Percentiles rank a stretch among this genome's conserved stretches.
Evolutionary conservation across 371 early-diverging fungal genomes (phyloP).

Genomic region (Gilbertella persicaria): DNA sequence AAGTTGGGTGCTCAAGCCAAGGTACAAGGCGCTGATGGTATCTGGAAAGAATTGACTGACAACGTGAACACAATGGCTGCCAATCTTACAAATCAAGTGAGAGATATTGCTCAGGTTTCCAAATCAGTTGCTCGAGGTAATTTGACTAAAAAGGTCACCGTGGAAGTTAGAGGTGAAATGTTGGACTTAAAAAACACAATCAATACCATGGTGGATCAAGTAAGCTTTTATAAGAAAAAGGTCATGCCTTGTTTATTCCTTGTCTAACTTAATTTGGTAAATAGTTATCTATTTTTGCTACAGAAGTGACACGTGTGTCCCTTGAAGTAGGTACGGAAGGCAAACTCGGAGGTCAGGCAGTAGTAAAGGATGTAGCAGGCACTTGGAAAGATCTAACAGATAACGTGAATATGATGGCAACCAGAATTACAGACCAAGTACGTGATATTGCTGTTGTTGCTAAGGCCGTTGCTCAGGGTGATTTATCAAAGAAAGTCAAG

Average conservation of each 20-base stretch:
- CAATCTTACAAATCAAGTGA: conserved; percentile 61
- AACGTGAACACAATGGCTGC: conserved; percentile 65
- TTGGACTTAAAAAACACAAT: conserved; percentile 62
- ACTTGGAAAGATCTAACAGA: conserved; percentile 66
- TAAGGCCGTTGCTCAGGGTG: conserved; percentile 51
- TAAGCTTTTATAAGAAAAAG: conserved; percentile 9
- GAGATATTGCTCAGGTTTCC: conserved; percentile 62
- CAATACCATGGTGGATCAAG: conserved; percentile 67
- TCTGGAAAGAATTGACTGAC: conserved; percentile 68
- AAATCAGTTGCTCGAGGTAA: conserved; percentile 62
- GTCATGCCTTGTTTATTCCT: neutral
- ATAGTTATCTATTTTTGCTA: conserved; percentile 58
- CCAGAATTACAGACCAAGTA: conserved; percentile 49
- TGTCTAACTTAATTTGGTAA: neutral
- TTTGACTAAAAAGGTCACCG: conserved; percentile 54
- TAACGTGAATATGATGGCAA: conserved; percentile 61
- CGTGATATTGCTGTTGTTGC: conserved; percentile 51
- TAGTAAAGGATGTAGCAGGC: conserved; percentile 61
- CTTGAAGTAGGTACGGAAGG: conserved; percentile 57
- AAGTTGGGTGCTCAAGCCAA: conserved; percentile 51
- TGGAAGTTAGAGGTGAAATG: conserved; percentile 63
- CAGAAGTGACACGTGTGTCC: conserved; percentile 67
- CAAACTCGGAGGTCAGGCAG: conserved; percentile 63
- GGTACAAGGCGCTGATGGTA: conserved; percentile 59
- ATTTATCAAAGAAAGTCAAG: conserved; percentile 48